Evolutionary conservation across 1,139 yeast genomes (phyloP), one percentile per base, ranked within the genome.

Genomic region (Meyerozyma elateridarum): DNA sequence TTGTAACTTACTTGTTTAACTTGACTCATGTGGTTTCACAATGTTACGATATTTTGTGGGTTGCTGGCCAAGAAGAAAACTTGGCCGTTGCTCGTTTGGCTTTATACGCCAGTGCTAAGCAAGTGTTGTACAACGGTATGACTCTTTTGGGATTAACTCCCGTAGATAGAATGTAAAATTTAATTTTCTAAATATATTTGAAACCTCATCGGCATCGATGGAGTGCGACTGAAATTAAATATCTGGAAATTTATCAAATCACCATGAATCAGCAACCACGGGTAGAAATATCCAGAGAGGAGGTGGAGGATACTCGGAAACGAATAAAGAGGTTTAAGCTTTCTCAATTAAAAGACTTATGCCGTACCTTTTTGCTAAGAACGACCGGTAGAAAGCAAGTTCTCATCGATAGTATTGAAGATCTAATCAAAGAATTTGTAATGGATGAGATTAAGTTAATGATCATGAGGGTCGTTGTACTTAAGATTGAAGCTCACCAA

Each of bases 41-140:
- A 22, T 85, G 96, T 64, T 91, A 91, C 64, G 96, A 89, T 55
- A 81, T 85, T 36, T 72, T 93, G 59, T 88, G 98, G 96, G 98
- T 93, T 45, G 87, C 95, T 44, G 97, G 97, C 41, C 98, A 93
- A 67, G 85, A 83, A 47, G 76, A 76, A 54, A 88, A 85, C 35
- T 69, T 91, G 54, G 94, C 97, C 34, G 61, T 75, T 38, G 96
- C 98, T 25, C 85, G 99, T 66, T 70, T 91, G 62, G 96, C 97
- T 4, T 74, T 93, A 49, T 93, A 89, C 61, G 73, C 83, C 40
- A 72, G 96, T 44, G 96, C 96, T 34, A 81, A 91, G 66, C 94
- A 84, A 64, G 94, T 87, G 15, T 71, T 93, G 49, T 70, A 72
- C 65, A 89, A 89, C 54, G 99, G 97, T 71, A 83, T 93, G 93